A percentile compares a stretch with the other conserved stretches of the same genome.
These are phyloP conservation scores for Dissophora globulifera DNA, from an alignment of 192 early-diverging fungal species.

Conservation along the genomic window DNA sequence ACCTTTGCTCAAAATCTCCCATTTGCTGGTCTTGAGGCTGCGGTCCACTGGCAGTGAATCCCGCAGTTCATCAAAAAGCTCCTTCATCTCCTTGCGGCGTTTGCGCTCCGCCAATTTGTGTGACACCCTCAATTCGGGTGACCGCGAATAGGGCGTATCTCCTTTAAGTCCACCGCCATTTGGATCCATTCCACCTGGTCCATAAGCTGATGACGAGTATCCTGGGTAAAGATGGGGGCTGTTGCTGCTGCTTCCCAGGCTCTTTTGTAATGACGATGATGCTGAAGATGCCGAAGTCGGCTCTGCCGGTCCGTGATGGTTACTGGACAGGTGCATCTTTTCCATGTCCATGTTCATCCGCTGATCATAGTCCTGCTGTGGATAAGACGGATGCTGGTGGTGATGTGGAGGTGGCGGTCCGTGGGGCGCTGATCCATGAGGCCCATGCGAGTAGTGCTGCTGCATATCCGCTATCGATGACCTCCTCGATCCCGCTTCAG, in stretches of 20 bases:
- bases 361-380: conserved; percentile 31
- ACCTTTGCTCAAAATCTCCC: conserved; percentile 92
- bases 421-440: too few species aligned
- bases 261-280: conserved; percentile 15
- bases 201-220: conserved; percentile 7
- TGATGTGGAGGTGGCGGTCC: not conserved
- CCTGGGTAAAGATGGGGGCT: conserved; percentile 47
- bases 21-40: conserved; percentile 85
- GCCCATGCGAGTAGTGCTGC: too few species aligned
- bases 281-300: conserved; percentile 11
- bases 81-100: conserved; percentile 91
- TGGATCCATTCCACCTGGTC: too few species aligned
- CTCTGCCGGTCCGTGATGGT: conserved; percentile 14
- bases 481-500: conserved; percentile 20
- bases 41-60: conserved; percentile 83
- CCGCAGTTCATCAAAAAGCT: conserved; percentile 87
- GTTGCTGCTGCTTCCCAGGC: not conserved
- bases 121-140: conserved; percentile 83
- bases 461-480: conserved; percentile 27
- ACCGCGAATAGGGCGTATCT: conserved; percentile 73
- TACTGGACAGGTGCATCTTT: conserved; percentile 33
- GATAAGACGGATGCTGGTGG: not conserved
- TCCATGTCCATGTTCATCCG: conserved; percentile 42
- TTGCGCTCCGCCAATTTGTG: conserved; percentile 92
- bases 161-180: conserved; percentile 19